Evolutionary conservation across 441 rosid genomes (phyloP).

Genomic region (Euphorbia schlechtendalii): DNA sequence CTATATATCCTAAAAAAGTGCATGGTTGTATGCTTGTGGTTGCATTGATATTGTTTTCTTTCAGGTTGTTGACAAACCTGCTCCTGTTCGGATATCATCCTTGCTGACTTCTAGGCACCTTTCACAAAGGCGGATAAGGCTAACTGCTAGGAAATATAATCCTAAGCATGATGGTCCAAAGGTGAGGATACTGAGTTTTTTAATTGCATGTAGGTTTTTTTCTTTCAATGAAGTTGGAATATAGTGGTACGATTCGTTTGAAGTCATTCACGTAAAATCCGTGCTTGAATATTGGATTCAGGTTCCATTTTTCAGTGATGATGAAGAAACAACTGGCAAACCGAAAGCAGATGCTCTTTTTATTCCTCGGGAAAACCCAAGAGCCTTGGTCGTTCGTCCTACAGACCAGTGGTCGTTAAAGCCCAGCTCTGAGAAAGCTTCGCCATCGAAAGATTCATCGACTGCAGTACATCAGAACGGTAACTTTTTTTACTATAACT

Average conservation of each 20-base stretch:
- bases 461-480: constrained; percentile 50
- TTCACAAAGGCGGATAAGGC: constrained; percentile 65
- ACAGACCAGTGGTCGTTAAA: constrained; percentile 53
- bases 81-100: constrained; percentile 76
- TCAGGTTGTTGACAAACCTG: constrained; percentile 80
- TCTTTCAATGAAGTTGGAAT: neutral
- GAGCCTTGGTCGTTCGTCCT: constrained; percentile 75
- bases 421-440: constrained; percentile 41
- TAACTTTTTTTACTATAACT: constrained; percentile 16
- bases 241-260: neutral
- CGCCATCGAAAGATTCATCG: constrained; percentile 39
- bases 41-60: neutral
- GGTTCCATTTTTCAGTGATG: constrained; percentile 89
- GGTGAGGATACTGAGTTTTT: constrained; percentile 29
- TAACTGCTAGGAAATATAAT: constrained; percentile 78
- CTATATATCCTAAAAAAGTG: neutral
- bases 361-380: constrained; percentile 91
- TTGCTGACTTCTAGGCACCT: constrained; percentile 77
- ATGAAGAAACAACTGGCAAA: constrained; percentile 80
- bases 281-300: constrained; percentile 29
- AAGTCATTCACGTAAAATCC: neutral
- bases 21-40: neutral
- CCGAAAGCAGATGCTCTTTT: constrained; percentile 91
- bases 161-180: constrained; percentile 62
- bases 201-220: neutral